These are phyloP conservation scores for Psidium friedrichsthalianum DNA, from an alignment of 345 rosid genomes.

Conservation along the genomic window DNA sequence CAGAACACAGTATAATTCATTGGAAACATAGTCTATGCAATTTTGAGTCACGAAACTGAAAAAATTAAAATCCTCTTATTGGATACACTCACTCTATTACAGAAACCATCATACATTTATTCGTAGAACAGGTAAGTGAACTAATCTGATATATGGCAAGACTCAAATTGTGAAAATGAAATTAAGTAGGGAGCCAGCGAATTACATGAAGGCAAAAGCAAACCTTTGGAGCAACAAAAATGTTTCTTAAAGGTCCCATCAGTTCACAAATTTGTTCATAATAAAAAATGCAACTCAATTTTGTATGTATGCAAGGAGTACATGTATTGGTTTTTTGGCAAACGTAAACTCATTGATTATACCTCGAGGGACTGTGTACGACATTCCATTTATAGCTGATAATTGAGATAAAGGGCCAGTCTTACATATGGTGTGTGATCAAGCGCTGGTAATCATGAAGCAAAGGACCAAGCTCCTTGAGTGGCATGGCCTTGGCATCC, in stretches of 20 bases:
- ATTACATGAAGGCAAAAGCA: not conserved
- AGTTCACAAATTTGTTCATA: not conserved
- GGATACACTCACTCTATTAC: not conserved
- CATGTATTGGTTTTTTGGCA: not conserved
- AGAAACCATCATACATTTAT: not conserved
- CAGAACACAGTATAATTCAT: not conserved
- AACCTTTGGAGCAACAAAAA: not conserved
- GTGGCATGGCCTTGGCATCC: constrained; percentile 36
- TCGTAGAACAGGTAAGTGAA: not conserved
- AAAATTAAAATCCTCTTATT: not conserved
- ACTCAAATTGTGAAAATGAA: not conserved
- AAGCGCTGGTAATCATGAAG: constrained; percentile 85
- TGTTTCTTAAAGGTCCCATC: not conserved
- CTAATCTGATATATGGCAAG: not conserved
- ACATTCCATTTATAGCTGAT: not conserved
- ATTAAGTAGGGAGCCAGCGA: not conserved
- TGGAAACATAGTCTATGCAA: not conserved
- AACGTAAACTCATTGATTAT: not conserved
- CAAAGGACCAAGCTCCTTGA: constrained; percentile 76
- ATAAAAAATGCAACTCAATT: not conserved
- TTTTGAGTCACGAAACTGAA: not conserved
- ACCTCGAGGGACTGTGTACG: not conserved
- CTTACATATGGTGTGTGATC: constrained; percentile 53
- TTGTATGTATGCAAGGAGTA: not conserved
- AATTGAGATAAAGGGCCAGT: not conserved